These are phyloP conservation scores for Beauveria pseudobassiana DNA, from an alignment of 2,329 filamentous ascomycete species.

Conservation along the genomic window DNA sequence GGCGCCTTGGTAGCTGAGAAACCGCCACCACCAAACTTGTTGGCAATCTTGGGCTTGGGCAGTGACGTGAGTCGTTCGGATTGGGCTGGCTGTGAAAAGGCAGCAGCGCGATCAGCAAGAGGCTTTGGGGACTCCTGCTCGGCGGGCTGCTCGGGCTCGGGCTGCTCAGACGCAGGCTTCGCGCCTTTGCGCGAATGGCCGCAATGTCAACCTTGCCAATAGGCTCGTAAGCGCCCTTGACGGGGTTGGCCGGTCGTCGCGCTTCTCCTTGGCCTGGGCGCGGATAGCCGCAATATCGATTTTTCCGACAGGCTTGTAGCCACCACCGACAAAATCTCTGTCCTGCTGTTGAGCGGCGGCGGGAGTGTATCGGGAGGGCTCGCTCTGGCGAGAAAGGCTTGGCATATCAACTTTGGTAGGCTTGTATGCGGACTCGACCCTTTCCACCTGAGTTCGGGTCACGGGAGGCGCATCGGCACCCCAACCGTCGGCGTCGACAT, in stretches of 20 bases:
- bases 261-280: slow-evolving; percentile 58
- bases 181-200: slow-evolving; percentile 78
- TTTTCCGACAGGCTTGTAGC: slow-evolving; percentile 90
- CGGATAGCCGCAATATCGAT: slow-evolving; percentile 94
- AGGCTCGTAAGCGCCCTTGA: slow-evolving; percentile 92
- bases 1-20: slow-evolving; percentile 90
- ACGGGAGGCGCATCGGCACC: slow-evolving; percentile 88
- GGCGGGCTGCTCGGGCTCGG: slow-evolving; percentile 18
- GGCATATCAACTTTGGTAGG: slow-evolving; percentile 93
- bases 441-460: slow-evolving; percentile 79
- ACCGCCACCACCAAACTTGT: slow-evolving; percentile 68
- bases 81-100: slow-evolving; percentile 53
- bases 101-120: slow-evolving; percentile 67
- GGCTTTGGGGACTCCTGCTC: slow-evolving; percentile 43
- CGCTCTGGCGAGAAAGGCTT: slow-evolving; percentile 68
- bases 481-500: slow-evolving; percentile 83
- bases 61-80: slow-evolving; percentile 78
- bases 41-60: slow-evolving; percentile 91
- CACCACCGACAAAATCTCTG: slow-evolving; percentile 68
- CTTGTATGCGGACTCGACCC: slow-evolving; percentile 86
- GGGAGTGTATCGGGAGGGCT: slow-evolving; percentile 54
- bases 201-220: slow-evolving; percentile 96
- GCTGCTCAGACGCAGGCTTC: slow-evolving; percentile 42
- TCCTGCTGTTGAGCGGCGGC: slow-evolving; percentile 35
- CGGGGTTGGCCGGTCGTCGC: slow-evolving; percentile 73